Evolutionary conservation across 1,284 basidiomycete genomes (phyloP), one percentile per base, ranked within the genome.

Genomic region (Tilletia caries): DNA sequence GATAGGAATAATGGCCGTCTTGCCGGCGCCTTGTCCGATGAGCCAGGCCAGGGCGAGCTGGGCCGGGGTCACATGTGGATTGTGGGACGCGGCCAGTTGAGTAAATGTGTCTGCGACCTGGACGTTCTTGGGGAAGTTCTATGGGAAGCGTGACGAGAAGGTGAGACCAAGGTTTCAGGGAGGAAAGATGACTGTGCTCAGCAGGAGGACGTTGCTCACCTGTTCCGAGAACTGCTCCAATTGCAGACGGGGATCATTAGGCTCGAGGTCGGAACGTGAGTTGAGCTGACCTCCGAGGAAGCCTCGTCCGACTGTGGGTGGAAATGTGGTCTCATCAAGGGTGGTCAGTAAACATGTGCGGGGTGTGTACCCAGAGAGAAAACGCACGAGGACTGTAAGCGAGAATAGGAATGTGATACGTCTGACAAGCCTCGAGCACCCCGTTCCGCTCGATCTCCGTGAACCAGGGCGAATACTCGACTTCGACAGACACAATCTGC

Each of bases 1-100:
- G 71, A 89, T 88, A 0, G 87, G 84, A 1, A 84, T 70, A 32
- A 85, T 75, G 87, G 86, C n/a, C 84, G 80, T 12, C 86, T 87
- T 81, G 1, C 54, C 54, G 87, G 87, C 18, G 86, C 86, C 27
- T 88, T 83, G 20, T 6, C 50, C 44, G 0, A 84, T 76, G 37
- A 89, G 73, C 89, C 89, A 91, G 0, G 89, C 88, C 13, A 91
- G 84, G 0, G 86, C 81, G 20, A 89, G 84, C 78, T 90, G 89
- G 0, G 87, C 86, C 0, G 88, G 70, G 0, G 88, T 88, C 2
- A 86, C 86, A 25, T 67, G 62, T 0, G 73, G 70, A 4, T 65
- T 43, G n/a, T 69, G 72, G 48, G 71, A 33, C 29, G 66, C 23
- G n/a, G 75, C 79, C 1, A 73, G 43, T 4, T 44, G 32, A 46